Percentiles rank a stretch among this genome's conserved stretches.
Evolutionary conservation across 768 basidiomycete genomes (phyloP).

Genomic region (Terana coerulea): DNA sequence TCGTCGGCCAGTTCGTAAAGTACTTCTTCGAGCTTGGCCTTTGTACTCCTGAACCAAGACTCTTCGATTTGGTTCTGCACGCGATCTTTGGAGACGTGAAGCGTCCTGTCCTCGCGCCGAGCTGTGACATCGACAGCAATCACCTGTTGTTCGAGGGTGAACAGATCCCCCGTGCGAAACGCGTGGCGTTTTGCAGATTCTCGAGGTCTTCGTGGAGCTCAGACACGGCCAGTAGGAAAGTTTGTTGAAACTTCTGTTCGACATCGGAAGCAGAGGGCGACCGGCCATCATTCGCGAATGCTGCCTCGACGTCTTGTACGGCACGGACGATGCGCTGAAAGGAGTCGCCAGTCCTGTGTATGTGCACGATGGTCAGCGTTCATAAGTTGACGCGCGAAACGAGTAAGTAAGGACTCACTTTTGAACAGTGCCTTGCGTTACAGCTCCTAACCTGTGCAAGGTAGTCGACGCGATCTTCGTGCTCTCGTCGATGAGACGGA

Average conservation of each 20-base stretch:
- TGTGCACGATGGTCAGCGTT: background rate
- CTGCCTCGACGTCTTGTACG: background rate
- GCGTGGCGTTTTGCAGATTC: conserved; percentile 1
- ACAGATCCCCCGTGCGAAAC: background rate
- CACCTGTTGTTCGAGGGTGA: background rate
- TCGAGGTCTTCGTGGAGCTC: background rate
- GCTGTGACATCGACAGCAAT: background rate
- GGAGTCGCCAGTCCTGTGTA: background rate
- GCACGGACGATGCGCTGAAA: background rate
- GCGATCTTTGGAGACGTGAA: background rate
- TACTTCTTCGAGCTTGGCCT: background rate
- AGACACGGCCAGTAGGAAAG: background rate
- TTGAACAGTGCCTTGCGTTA: background rate
- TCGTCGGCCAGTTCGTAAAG: background rate
- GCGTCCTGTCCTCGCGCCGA: background rate
- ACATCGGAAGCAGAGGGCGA: too few species aligned
- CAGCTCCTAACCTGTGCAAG: background rate
- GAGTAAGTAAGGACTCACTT: too few species aligned
- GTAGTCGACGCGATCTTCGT: background rate
- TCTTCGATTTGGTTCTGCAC: too few species aligned
- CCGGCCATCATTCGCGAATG: too few species aligned
- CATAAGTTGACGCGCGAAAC: too few species aligned
- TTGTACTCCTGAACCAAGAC: background rate
- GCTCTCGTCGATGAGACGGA: background rate
- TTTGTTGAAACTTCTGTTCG: too few species aligned